phyloP scores from a whole-genome alignment of 805 yeast genomes.

The Suhomyces emberorum region DNA sequence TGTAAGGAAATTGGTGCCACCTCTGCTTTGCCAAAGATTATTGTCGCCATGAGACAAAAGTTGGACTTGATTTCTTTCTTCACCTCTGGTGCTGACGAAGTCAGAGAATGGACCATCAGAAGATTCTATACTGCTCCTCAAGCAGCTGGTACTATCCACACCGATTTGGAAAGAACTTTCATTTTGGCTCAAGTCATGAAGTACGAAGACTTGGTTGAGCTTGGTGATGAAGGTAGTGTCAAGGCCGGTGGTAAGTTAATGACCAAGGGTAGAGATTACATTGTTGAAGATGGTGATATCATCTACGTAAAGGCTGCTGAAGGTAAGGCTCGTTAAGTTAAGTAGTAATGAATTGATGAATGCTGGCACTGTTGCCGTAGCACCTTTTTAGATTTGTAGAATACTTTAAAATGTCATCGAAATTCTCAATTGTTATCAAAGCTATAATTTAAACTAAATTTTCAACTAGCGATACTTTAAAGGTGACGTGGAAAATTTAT shows the following conservation, averaged over 20 bases:
- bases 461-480: too few species aligned
- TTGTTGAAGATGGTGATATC: constrained; percentile 92
- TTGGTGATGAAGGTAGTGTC: constrained; percentile 73
- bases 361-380: too few species aligned
- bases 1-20: constrained; percentile 68
- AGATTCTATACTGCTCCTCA: constrained; percentile 93
- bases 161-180: constrained; percentile 91
- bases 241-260: constrained; percentile 85
- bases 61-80: constrained; percentile 87
- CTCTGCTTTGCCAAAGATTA: constrained; percentile 83
- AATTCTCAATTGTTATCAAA: too few species aligned
- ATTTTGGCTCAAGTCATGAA: constrained; percentile 92
- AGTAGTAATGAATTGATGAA: constrained; percentile 1
- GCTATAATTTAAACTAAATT: too few species aligned
- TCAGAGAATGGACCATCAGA: constrained; percentile 97
- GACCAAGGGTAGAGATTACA: constrained; percentile 92
- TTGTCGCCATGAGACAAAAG: constrained; percentile 81
- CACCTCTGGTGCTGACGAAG: constrained; percentile 95
- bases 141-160: constrained; percentile 98
- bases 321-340: constrained; percentile 61
- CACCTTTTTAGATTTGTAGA: too few species aligned
- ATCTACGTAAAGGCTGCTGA: constrained; percentile 92
- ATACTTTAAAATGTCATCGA: too few species aligned
- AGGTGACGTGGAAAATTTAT: too few species aligned
- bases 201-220: constrained; percentile 71